phyloP scores from a whole-genome alignment of 106 monocot species.

The Dendrobium nobile region DNA sequence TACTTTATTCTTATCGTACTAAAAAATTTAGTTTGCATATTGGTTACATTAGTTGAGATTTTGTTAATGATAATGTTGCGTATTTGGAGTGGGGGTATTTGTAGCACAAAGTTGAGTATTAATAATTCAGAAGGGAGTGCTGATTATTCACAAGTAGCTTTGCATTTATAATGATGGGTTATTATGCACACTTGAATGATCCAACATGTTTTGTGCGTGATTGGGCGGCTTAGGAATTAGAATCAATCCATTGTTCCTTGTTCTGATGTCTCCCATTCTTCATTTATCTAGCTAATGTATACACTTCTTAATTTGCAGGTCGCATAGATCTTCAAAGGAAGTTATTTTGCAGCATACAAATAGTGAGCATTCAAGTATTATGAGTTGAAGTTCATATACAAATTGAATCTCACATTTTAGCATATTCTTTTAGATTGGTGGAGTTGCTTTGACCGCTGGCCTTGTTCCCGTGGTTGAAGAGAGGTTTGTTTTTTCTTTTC shows the following conservation, averaged over 20 bases:
- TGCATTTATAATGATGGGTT: not conserved
- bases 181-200: not conserved
- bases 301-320: constrained; percentile 37
- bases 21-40: no score
- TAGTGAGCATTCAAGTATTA: constrained; percentile 36
- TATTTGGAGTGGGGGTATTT: not conserved
- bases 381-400: not conserved
- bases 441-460: constrained; percentile 68
- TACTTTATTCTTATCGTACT: no score
- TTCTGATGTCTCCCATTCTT: not conserved
- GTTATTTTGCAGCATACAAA: constrained; percentile 92
- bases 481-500: constrained; percentile 40
- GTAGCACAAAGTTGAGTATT: not conserved
- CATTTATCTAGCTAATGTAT: constrained; percentile 1
- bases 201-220: not conserved
- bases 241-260: not conserved
- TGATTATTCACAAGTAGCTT: not conserved
- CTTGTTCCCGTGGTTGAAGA: constrained; percentile 83
- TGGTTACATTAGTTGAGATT: not conserved
- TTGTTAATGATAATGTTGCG: not conserved
- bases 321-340: constrained; percentile 93
- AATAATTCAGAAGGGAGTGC: not conserved
- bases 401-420: not conserved
- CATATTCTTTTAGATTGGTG: constrained; percentile 63
- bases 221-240: not conserved